Evolutionary conservation across 768 basidiomycete species (phyloP), one percentile per base, ranked within the genome.

Genomic region (Suillus spraguei): DNA sequence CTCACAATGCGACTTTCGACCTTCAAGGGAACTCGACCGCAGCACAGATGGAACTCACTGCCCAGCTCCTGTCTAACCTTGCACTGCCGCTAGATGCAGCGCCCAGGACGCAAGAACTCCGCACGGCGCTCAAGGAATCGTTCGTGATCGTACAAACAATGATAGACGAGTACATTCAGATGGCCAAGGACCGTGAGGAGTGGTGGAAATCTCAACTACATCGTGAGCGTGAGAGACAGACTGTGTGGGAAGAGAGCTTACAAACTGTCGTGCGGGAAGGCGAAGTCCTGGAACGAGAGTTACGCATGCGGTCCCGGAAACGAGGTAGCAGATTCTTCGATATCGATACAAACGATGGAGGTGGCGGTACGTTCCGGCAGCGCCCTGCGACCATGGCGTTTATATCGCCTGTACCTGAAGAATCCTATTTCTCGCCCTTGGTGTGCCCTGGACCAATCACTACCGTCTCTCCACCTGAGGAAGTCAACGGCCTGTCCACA

Each of bases 171-270:
- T 93, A 91, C 68, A 77, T 87, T 2, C 74, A 82, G 50, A 92
- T 95, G 86, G 80, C 83, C 6, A 80, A 81, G 61, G 88, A 90
- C 63, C 82, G 96, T n/a, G 96, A 97, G 66, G 83, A 84, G 56
- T 97, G 90, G 84, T 95, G 87, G 80, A 82, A 81, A 62, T 76
- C 80, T 36, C 84, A 87, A 67, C 78, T 95, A 11, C 83, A 83
- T 66, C 83, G 84, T 32, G 91, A 94, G 71, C 80, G 82, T 55
- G 79, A 83, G 67, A 80, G 87, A 32, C 87, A 88, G 70, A 78
- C 71, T 13, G 79, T 95, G 33, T 98, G 96, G 96, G 95, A 97
- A 76, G 90, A 94, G 77, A 96, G 92, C 73, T 75, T 98, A 70
- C 87, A 89, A 61, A 85, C 87, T 2, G 94, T 96, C 9, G 95